Evolutionary conservation across 2,329 filamentous ascomycete species (phyloP).

Genomic region (Ascosphaera aggregata): DNA sequence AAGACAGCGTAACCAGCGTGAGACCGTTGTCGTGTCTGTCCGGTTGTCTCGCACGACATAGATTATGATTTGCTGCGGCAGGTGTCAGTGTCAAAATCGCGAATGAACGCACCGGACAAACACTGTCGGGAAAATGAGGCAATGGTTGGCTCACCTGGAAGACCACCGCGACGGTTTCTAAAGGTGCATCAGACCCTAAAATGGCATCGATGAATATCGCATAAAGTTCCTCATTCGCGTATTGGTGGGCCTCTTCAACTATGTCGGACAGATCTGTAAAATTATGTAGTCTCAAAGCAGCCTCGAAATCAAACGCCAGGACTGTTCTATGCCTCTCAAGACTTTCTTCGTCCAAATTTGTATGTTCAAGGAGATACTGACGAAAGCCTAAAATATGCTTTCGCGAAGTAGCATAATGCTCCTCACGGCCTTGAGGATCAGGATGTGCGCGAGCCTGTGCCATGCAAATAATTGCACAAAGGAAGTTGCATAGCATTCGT

Average conservation of each 20-base stretch:
- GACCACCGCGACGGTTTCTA: slow-evolving; percentile 5
- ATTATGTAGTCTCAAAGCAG: slow-evolving; percentile 37
- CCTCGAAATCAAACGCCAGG: slow-evolving; percentile 60
- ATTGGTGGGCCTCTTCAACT: slow-evolving; percentile 21
- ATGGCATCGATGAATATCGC: slow-evolving; percentile 45
- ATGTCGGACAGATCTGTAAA: slow-evolving; percentile 44
- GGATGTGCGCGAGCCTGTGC: slow-evolving; percentile 25
- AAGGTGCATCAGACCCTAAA: slow-evolving; percentile 28
- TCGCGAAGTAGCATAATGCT: slow-evolving; percentile 38
- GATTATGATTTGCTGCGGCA: slow-evolving; percentile 38
- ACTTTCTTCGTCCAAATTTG: slow-evolving; percentile 28
- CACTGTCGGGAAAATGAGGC: not conserved
- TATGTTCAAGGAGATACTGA: slow-evolving; percentile 16
- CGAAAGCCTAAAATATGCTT: slow-evolving; percentile 39
- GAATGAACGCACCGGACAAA: slow-evolving; percentile 5
- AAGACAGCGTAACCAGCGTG: slow-evolving; percentile 57
- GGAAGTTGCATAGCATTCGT: slow-evolving; percentile 46
- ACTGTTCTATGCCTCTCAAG: slow-evolving; percentile 39
- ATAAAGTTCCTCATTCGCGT: slow-evolving; percentile 22
- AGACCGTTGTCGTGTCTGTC: slow-evolving; percentile 36
- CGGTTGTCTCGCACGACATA: slow-evolving; percentile 28
- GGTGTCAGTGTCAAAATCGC: slow-evolving; percentile 22
- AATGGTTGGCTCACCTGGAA: slow-evolving; percentile 20
- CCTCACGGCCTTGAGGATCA: slow-evolving; percentile 21
- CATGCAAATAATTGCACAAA: slow-evolving; percentile 26